Conservation (phyloP, 257 asterid species). For the Avicennia marina region DNA sequence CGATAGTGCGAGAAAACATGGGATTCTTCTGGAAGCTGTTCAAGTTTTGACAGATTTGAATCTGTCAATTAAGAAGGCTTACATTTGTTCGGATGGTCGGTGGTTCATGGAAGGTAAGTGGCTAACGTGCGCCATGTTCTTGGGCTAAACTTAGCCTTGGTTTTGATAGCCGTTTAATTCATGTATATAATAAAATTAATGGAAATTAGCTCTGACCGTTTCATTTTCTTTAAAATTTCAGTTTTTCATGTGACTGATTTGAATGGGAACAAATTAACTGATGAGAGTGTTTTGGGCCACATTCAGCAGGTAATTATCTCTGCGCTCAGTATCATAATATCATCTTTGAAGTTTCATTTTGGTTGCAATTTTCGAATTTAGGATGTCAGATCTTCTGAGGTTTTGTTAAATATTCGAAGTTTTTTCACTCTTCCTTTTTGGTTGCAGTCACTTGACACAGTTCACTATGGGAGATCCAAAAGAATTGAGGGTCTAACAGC, state of each 20-base stretch:
- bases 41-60: constrained; percentile 78
- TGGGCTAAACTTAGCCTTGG: too few relatives aligned
- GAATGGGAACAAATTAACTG: constrained; percentile 71
- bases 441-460: constrained; percentile 60
- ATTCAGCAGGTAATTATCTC: constrained; percentile 52
- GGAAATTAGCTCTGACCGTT: constrained; percentile 25
- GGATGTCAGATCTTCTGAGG: too few relatives aligned
- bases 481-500: constrained; percentile 61
- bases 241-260: constrained; percentile 81
- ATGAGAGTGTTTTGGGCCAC: constrained; percentile 61
- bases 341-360: too few relatives aligned
- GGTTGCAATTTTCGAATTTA: too few relatives aligned
- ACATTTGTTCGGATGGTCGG: constrained; percentile 72
- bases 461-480: constrained; percentile 41
- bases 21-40: constrained; percentile 70
- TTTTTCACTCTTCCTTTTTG: too few relatives aligned
- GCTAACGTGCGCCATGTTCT: constrained; percentile 12
- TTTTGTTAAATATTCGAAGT: too few relatives aligned
- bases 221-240: constrained; percentile 27
- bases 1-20: constrained; percentile 66
- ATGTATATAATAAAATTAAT: not conserved
- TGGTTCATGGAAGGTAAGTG: constrained; percentile 90
- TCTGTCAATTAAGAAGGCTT: constrained; percentile 70
- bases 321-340: too few relatives aligned
- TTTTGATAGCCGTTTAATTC: not conserved